Evolutionary conservation across 805 yeast species (phyloP), one percentile per base, ranked within the genome.

Genomic region (Candida nitratophila): DNA sequence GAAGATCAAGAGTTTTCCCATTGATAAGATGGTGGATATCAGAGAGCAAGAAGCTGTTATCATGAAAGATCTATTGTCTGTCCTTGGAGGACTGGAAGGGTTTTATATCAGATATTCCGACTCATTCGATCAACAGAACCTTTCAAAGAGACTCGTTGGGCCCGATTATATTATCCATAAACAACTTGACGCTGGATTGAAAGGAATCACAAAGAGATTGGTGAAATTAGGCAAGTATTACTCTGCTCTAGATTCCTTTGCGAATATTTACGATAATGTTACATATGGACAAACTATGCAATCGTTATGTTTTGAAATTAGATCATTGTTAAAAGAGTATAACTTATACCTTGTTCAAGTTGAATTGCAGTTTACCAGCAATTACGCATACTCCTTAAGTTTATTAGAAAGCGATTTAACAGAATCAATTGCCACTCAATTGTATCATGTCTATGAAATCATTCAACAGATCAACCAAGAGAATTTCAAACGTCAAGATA

Each of bases 101-200:
- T 69, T 71, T 19, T 87, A 84, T 55, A 77, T 91, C 31, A 68
- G 89, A 37, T 87, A 74, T 56, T 73, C 81, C 29, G 83, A 78
- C 37, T 68, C 71, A 19, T 86, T 76, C 55, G 76, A 79, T 52
- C 79, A 81, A 0, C 46, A 48, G 0, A 57, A 63, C 30, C 42
- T 54, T 10, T 66, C 63, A 14, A 68, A 72, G 30, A 59, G 74
- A 37, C 62, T 83, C 3, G 59, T 59, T 14, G 95, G 95, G 0
- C 95, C 96, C 1, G 91, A 83, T 47, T 89, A 74, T 61, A 73
- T 78, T 48, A 74, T 88, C 22, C 81, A 85, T 36, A 83, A 79
- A 50, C 79, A 76, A 46, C 66, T 93, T 53, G 95, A 87, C 54
- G 72, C 84, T 1, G 77, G 89, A 22, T 68, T 87, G 46, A 83